phyloP scores from a whole-genome alignment of 345 rosid species.

The Citrus unshiu region DNA sequence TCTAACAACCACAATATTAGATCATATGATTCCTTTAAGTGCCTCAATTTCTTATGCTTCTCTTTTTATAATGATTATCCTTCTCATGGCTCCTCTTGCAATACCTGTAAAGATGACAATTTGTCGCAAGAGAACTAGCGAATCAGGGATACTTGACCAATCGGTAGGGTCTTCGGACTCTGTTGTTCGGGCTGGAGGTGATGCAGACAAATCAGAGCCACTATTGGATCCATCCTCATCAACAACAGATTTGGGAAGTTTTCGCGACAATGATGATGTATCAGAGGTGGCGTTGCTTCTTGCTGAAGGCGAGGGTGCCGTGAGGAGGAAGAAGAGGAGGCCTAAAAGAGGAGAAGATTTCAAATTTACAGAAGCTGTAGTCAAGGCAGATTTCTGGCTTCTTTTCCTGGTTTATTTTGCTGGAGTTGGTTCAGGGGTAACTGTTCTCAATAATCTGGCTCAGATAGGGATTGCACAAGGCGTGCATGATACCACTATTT shows the following conservation, averaged over 20 bases:
- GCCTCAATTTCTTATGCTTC: conserved; percentile 29
- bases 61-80: conserved; percentile 42
- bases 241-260: conserved; percentile 30
- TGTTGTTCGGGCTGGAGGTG: conserved; percentile 22
- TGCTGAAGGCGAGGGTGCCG: conserved; percentile 68
- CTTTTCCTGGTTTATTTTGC: conserved; percentile 61
- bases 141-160: conserved; percentile 18
- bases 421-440: conserved; percentile 70
- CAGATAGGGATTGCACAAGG: conserved; percentile 70
- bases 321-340: conserved; percentile 57
- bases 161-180: conserved; percentile 19
- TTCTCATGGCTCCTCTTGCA: conserved; percentile 63
- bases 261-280: conserved; percentile 30
- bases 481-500: conserved; percentile 44
- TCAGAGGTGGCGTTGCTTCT: conserved; percentile 63
- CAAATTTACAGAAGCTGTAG: conserved; percentile 49
- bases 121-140: conserved; percentile 20
- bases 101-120: conserved; percentile 66
- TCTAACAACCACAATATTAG: conserved; percentile 38
- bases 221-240: conserved; percentile 39
- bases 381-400: conserved; percentile 84
- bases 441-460: conserved; percentile 68
- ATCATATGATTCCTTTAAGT: conserved; percentile 36
- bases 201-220: conserved; percentile 43
- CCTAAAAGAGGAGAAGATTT: conserved; percentile 78